Conservation (phyloP, 257 asterid genomes). For the Lithospermum erythrorhizon region DNA sequence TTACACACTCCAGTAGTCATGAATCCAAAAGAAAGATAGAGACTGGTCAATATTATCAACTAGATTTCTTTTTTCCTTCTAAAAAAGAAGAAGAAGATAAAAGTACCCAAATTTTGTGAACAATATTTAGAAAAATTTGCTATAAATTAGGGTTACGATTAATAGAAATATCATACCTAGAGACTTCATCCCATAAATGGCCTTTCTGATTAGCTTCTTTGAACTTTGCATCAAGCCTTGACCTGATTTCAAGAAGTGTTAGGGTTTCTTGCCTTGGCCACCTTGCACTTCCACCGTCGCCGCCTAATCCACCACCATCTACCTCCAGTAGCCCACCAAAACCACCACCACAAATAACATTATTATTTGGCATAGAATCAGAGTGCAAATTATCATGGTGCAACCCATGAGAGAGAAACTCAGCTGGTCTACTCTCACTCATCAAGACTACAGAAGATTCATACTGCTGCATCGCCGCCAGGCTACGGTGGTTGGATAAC, state of each 20-base stretch:
- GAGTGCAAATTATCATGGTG: slow-evolving; percentile 32
- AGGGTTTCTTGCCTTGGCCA: slow-evolving; percentile 99
- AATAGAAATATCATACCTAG: slow-evolving; percentile 38
- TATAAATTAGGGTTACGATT: background rate
- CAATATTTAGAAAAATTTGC: too few species aligned
- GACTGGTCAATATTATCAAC: slow-evolving; percentile 3
- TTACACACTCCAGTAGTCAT: background rate
- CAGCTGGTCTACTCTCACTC: slow-evolving; percentile 6
- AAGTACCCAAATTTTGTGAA: too few species aligned
- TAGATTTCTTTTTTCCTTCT: background rate
- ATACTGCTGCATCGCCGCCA: slow-evolving; percentile 26
- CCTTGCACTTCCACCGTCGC: slow-evolving; percentile 54
- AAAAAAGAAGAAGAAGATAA: too few species aligned
- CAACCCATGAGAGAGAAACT: slow-evolving; percentile 12
- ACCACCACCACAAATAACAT: slow-evolving; percentile 12
- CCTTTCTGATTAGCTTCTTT: slow-evolving; percentile 96
- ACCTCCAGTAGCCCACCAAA: slow-evolving; percentile 34
- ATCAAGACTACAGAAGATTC: slow-evolving; percentile 39
- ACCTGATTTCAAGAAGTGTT: slow-evolving; percentile 93
- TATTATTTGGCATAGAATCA: slow-evolving; percentile 25
- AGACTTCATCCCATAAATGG: slow-evolving; percentile 94
- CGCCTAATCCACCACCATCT: slow-evolving; percentile 26
- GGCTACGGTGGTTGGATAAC: slow-evolving; percentile 29
- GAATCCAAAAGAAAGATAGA: background rate
- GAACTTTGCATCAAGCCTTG: slow-evolving; percentile 78